A percentile compares a stretch with the other conserved stretches of the same genome.
These are phyloP conservation scores for Podaxis sp. DNA, from an alignment of 768 basidiomycete genomes.

Conservation along the genomic window DNA sequence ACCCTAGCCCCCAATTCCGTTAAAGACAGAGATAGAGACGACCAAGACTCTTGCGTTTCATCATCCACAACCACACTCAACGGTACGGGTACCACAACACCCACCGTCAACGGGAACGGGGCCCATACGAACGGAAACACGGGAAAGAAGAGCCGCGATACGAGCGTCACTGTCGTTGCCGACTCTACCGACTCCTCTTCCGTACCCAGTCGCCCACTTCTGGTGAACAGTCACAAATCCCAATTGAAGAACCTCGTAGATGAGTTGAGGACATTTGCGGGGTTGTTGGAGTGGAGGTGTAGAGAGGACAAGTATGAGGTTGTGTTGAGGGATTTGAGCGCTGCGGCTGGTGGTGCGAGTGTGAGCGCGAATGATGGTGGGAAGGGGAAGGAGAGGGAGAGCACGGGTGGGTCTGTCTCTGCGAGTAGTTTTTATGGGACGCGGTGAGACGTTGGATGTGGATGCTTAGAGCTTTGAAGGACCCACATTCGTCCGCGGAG, in stretches of 20 bases:
- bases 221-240: neutral
- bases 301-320: conserved; percentile 33
- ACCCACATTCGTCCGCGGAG: neutral
- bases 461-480: no score
- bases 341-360: conserved; percentile 3
- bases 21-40: neutral
- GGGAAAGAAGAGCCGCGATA: conserved; percentile 10
- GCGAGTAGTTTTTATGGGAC: conserved; percentile 3
- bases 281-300: conserved; percentile 57
- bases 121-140: neutral
- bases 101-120: conserved; percentile 13
- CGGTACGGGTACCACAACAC: conserved; percentile 9
- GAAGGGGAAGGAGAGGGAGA: conserved; percentile 4
- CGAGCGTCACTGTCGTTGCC: conserved; percentile 7
- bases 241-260: conserved; percentile 47
- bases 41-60: conserved; percentile 13
- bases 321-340: conserved; percentile 14
- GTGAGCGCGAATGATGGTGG: neutral
- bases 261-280: conserved; percentile 57
- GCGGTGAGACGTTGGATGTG: neutral
- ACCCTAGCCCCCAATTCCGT: neutral
- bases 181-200: conserved; percentile 8
- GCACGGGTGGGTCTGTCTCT: neutral
- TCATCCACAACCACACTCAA: conserved; percentile 15
- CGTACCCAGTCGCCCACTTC: neutral